Evolutionary conservation across 1,139 yeast genomes (phyloP).

Genomic region (Sugiyamaella japonica): DNA sequence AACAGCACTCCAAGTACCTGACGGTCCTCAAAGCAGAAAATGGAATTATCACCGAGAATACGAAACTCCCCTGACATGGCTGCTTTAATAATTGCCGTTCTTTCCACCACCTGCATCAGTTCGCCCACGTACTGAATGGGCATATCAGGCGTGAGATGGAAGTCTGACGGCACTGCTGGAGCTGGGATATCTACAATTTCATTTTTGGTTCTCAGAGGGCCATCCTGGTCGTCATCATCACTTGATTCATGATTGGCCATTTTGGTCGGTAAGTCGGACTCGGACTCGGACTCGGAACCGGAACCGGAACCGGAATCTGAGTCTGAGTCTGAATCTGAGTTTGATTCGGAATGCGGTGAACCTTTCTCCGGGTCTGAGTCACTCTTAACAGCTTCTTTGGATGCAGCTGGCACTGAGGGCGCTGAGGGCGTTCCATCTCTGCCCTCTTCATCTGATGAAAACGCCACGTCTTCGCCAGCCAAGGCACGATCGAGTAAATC

Average conservation of each 20-base stretch:
- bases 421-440: neutral
- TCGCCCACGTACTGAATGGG: slow-evolving; percentile 74
- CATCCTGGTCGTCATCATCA: slow-evolving; percentile 42
- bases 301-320: slow-evolving; percentile 20
- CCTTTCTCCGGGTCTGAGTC: slow-evolving; percentile 3
- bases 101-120: slow-evolving; percentile 69
- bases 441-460: slow-evolving; percentile 33
- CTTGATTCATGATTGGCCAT: slow-evolving; percentile 22
- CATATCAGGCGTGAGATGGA: slow-evolving; percentile 55
- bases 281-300: slow-evolving; percentile 24
- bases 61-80: slow-evolving; percentile 81
- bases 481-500: slow-evolving; percentile 29
- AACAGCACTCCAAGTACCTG: slow-evolving; percentile 75
- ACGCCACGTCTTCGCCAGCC: slow-evolving; percentile 29
- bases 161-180: slow-evolving; percentile 68
- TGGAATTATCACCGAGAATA: slow-evolving; percentile 76
- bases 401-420: too few relatives aligned
- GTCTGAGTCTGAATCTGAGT: slow-evolving; percentile 10
- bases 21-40: slow-evolving; percentile 74
- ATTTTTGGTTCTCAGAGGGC: slow-evolving; percentile 75
- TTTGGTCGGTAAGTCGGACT: slow-evolving; percentile 15
- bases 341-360: too few relatives aligned
- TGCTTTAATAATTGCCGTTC: slow-evolving; percentile 71
- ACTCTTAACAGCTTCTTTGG: neutral
- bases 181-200: slow-evolving; percentile 72